Evolutionary conservation across 192 early-diverging fungal species (phyloP).

Genomic region (Podila minutissima): DNA sequence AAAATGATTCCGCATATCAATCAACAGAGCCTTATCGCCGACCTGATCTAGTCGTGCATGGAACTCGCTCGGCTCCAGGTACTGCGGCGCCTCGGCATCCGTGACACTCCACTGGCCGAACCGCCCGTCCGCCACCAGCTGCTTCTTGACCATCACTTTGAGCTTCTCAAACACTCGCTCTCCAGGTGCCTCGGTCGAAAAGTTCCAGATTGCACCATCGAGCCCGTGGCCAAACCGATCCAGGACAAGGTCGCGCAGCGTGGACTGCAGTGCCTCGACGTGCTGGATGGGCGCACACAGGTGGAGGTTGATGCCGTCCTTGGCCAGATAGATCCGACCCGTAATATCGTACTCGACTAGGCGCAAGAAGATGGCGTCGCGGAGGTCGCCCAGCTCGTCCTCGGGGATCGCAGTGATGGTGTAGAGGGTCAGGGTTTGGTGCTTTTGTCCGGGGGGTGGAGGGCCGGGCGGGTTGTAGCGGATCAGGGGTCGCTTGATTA

Average conservation of each 20-base stretch:
- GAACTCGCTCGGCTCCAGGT: slow-evolving; percentile 72
- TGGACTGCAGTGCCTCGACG: slow-evolving; percentile 25
- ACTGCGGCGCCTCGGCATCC: slow-evolving; percentile 61
- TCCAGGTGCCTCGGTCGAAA: slow-evolving; percentile 64
- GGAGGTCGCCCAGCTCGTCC: slow-evolving; percentile 30
- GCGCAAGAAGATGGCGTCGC: slow-evolving; percentile 49
- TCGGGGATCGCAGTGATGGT: slow-evolving; percentile 51
- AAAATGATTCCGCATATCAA: slow-evolving; percentile 86
- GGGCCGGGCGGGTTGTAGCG: slow-evolving; percentile 21
- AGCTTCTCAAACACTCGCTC: slow-evolving; percentile 67
- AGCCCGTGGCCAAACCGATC: slow-evolving; percentile 30
- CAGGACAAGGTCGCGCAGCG: slow-evolving; percentile 27
- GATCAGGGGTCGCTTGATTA: slow-evolving; percentile 10
- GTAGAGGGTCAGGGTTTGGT: slow-evolving; percentile 63
- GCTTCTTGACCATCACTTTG: slow-evolving; percentile 71
- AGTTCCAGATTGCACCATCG: slow-evolving; percentile 57
- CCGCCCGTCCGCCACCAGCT: slow-evolving; percentile 43
- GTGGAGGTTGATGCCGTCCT: slow-evolving; percentile 83
- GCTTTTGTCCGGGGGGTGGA: slow-evolving; percentile 12
- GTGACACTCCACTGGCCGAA: slow-evolving; percentile 13
- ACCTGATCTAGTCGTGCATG: slow-evolving; percentile 60
- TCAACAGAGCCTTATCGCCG: slow-evolving; percentile 60
- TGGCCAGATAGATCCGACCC: slow-evolving; percentile 79
- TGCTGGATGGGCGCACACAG: slow-evolving; percentile 67
- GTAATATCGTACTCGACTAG: slow-evolving; percentile 61